A percentile compares a stretch with the other conserved stretches of the same genome.
These are phyloP conservation scores for Vigna hirtella DNA, from an alignment of 306 rosid species.

Conservation along the genomic window DNA sequence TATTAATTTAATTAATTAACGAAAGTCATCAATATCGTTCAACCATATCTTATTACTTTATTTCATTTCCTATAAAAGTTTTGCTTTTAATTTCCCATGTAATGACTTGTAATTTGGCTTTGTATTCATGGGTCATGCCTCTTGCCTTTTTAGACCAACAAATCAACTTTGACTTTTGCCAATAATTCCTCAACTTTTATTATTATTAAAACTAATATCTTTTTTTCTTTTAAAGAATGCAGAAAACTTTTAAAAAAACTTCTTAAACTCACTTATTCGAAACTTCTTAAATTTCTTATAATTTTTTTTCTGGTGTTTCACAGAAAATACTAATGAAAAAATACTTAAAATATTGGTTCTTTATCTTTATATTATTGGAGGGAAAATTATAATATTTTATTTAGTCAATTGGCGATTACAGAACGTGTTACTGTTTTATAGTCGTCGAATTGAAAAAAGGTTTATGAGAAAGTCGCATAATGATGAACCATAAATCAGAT, in stretches of 20 bases:
- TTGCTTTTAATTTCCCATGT: constrained; percentile 37
- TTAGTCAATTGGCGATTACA: too few species aligned
- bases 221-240: too few species aligned
- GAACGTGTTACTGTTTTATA: too few species aligned
- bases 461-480: too few species aligned
- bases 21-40: constrained; percentile 24
- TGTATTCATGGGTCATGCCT: not conserved
- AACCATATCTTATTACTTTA: constrained; percentile 23
- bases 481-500: too few species aligned
- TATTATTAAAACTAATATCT: too few species aligned
- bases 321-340: not conserved
- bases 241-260: too few species aligned
- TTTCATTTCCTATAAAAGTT: constrained; percentile 35
- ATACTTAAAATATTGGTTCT: not conserved
- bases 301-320: too few species aligned
- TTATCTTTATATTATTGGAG: not conserved
- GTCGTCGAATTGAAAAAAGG: too few species aligned
- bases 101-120: constrained; percentile 27
- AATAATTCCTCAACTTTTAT: not conserved
- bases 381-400: too few species aligned
- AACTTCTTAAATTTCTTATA: too few species aligned
- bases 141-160: constrained; percentile 38
- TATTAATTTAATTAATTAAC: not conserved
- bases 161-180: constrained; percentile 28
- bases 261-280: too few species aligned